Base-by-base conservation (phyloP, 176 grass and related monocot species). In the Carex pumila region DNA sequence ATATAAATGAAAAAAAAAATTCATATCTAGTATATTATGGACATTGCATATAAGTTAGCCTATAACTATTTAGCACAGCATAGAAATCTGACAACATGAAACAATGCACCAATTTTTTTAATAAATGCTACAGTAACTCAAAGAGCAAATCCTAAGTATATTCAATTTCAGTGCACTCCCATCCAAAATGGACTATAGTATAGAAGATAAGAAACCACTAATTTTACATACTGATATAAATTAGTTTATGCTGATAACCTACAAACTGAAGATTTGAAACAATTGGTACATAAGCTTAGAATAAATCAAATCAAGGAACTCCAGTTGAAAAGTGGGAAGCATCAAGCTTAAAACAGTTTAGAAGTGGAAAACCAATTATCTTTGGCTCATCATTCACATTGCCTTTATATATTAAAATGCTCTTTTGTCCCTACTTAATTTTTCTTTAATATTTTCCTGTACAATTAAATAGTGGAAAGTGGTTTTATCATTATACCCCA, bases 81-180 rank as follows among this genome's bases (percentile, higher is more conserved):
- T 73, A 74, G n/a, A 74, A 50, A 25, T 74, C 52, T 74, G 70
- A 74, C 70, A 74, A 72, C 29, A 13, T 73, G 41, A 43, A 73
- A 34, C 41, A 29, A 21, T 70, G 66, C 18, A 65, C 6, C 37
- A 72, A 25, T 25, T 25, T 25, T 25, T 25, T 25, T 25, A 25
- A 0, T 25, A 25, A 25, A 25, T 25, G 25, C 25, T 25, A 25
- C 25, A 25, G 25, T 25, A 74, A 19, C 29, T 52, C 12, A 52
- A 53, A 52, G 19, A 53, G 43, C 10, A 49, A 53, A 53, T 50
- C 5, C 22, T 9, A 71, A 73, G 19, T 25, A 53, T 53, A 25
- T 74, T 74, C 43, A 52, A 74, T 29, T 74, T 52, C 63, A 14
- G 63, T 65, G 12, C 3, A 65, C 32, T 14, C 22, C 12, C 29